phyloP scores from a whole-genome alignment of 352 stramenopile genomes.

The Globisporangium radiosum region DNA sequence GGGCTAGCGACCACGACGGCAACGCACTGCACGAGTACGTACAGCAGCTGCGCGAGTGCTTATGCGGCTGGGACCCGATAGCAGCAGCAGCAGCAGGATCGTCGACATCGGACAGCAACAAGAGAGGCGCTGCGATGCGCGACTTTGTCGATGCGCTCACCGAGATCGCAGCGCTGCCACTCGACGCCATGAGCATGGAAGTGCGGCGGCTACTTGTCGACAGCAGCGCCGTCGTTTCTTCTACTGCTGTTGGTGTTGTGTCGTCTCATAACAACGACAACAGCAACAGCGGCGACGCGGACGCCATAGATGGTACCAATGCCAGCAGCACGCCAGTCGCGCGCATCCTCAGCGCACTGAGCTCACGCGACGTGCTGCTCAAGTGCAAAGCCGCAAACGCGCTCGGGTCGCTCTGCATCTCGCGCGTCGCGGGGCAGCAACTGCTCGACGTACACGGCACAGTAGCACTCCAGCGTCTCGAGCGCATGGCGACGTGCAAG shows the following conservation, averaged over 20 bases:
- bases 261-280: neutral
- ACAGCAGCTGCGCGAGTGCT: constrained; percentile 9
- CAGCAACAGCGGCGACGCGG: neutral
- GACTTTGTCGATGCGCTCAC: constrained; percentile 66
- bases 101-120: too few species aligned
- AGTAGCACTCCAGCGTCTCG: constrained; percentile 26
- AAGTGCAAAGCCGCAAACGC: constrained; percentile 79
- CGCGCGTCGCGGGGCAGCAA: constrained; percentile 56
- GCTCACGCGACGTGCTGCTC: constrained; percentile 55
- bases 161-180: constrained; percentile 56
- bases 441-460: constrained; percentile 42
- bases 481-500: constrained; percentile 55
- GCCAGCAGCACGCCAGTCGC: constrained; percentile 9
- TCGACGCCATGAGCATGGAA: constrained; percentile 71
- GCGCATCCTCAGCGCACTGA: constrained; percentile 40
- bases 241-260: neutral
- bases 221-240: too few species aligned
- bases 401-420: constrained; percentile 66
- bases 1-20: neutral
- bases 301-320: too few species aligned
- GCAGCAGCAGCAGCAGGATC: neutral
- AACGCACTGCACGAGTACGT: constrained; percentile 13
- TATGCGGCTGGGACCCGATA: constrained; percentile 36
- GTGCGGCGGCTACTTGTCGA: constrained; percentile 49
- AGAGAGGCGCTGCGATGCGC: constrained; percentile 25